Evolutionary conservation across 2,329 filamentous ascomycete genomes (phyloP).

Genomic region (Aspergillus alliaceus): DNA sequence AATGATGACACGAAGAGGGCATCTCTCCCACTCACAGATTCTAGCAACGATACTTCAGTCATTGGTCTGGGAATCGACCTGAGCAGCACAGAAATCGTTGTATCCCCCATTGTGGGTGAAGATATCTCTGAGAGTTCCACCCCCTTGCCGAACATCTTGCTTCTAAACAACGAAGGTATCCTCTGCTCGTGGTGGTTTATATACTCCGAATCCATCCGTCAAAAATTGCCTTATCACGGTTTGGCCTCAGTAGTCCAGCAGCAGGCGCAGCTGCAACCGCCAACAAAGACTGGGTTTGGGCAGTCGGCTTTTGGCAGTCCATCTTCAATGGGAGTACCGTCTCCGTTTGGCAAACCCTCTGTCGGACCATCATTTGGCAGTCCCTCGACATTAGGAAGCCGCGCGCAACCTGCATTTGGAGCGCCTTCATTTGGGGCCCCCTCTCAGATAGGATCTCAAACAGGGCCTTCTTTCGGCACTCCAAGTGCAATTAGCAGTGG

Average conservation of each 20-base stretch:
- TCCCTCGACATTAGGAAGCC: constrained; percentile 26
- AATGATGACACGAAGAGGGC: constrained; percentile 75
- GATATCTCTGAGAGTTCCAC: constrained; percentile 76
- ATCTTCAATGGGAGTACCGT: constrained; percentile 20
- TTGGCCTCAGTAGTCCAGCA: constrained; percentile 48
- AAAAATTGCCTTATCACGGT: constrained; percentile 71
- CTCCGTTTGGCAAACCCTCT: constrained; percentile 30
- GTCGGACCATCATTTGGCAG: constrained; percentile 27
- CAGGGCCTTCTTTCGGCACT: constrained; percentile 32
- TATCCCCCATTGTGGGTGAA: constrained; percentile 73
- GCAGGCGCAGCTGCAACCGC: constrained; percentile 16
- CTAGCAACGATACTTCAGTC: constrained; percentile 68
- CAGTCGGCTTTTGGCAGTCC: constrained; percentile 28
- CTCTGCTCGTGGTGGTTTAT: constrained; percentile 88
- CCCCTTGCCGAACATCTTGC: constrained; percentile 79
- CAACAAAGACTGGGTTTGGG: constrained; percentile 26
- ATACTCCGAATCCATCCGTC: constrained; percentile 80
- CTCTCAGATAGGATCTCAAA: constrained; percentile 20
- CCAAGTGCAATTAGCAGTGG: constrained; percentile 33
- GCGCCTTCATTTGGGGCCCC: constrained; percentile 37
- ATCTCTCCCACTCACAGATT: constrained; percentile 68
- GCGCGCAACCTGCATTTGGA: constrained; percentile 26
- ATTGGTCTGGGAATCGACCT: constrained; percentile 81
- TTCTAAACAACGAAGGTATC: constrained; percentile 85
- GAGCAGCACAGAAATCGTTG: constrained; percentile 76